Conservation (phyloP, 441 rosid species). For the Populus hybrid region DNA sequence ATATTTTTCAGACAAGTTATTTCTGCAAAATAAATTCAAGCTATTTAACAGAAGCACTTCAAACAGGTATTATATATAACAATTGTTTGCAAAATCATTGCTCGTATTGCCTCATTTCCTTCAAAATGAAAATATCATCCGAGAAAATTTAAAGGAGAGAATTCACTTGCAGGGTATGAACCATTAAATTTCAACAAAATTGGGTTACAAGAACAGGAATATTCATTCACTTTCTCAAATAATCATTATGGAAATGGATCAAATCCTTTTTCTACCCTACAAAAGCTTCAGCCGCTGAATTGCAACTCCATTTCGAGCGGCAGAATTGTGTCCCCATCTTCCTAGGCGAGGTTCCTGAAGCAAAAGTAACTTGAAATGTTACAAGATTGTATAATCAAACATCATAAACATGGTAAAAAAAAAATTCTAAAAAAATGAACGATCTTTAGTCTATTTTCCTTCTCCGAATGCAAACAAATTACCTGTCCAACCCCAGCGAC, state of each 20-base stretch:
- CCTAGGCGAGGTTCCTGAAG: constrained; percentile 90
- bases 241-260: constrained; percentile 5
- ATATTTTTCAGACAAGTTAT: background rate
- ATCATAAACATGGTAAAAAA: background rate
- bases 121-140: background rate
- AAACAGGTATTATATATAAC: background rate
- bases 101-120: background rate
- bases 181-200: constrained; percentile 12
- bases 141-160: background rate
- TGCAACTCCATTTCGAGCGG: constrained; percentile 73
- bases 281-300: constrained; percentile 61
- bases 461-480: constrained; percentile 6
- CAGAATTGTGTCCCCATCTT: constrained; percentile 69
- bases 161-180: background rate
- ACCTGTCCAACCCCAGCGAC: constrained; percentile 95
- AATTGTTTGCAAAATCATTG: background rate
- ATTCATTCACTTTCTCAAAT: constrained; percentile 7
- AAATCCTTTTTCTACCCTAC: constrained; percentile 22
- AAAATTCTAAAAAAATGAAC: background rate
- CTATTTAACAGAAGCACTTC: background rate
- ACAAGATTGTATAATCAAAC: background rate
- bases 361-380: constrained; percentile 6
- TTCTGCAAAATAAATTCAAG: background rate
- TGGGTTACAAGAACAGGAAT: constrained; percentile 1
- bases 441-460: background rate